Conservation (phyloP, 2,329 filamentous ascomycete genomes). For the Colletotrichum phormii region DNA sequence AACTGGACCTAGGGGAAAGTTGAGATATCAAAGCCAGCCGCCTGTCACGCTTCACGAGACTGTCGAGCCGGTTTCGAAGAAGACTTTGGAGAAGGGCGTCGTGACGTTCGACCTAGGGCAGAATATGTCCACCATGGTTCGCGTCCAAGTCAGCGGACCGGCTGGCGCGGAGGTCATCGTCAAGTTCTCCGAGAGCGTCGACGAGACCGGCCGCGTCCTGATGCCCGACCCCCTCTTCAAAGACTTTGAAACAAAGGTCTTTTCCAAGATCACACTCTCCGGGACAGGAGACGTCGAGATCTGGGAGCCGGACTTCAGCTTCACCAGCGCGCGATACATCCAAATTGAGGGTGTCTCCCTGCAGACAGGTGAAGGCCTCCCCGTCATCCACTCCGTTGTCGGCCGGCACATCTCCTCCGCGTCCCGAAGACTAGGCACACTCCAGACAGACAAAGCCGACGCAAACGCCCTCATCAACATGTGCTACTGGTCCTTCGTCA, state of each 20-base stretch:
- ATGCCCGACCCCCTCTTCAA: constrained; percentile 55
- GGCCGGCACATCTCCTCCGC: constrained; percentile 54
- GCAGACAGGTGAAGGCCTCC: constrained; percentile 41
- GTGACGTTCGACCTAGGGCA: constrained; percentile 41
- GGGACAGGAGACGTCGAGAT: constrained; percentile 44
- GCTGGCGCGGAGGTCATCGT: constrained; percentile 38
- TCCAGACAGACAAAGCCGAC: constrained; percentile 54
- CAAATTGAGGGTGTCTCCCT: constrained; percentile 52
- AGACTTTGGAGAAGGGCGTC: constrained; percentile 35
- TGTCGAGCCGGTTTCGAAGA: constrained; percentile 44
- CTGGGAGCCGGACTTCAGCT: constrained; percentile 55
- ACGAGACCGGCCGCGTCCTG: constrained; percentile 44
- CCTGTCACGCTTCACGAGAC: constrained; percentile 51
- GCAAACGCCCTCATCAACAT: constrained; percentile 55
- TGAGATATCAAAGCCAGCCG: constrained; percentile 53
- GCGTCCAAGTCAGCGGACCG: constrained; percentile 37
- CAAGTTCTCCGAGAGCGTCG: constrained; percentile 42
- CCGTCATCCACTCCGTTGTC: constrained; percentile 48
- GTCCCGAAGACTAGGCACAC: constrained; percentile 47
- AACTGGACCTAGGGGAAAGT: constrained; percentile 51
- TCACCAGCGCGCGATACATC: constrained; percentile 54
- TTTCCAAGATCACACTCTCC: constrained; percentile 50
- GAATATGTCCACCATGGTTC: constrained; percentile 42
- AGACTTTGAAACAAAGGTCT: constrained; percentile 47
- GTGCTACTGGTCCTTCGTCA: constrained; percentile 57